Percentiles rank a stretch among this genome's conserved stretches.
phyloP scores from a whole-genome alignment of 2,329 filamentous ascomycete species.

The Phoma herbarum region DNA sequence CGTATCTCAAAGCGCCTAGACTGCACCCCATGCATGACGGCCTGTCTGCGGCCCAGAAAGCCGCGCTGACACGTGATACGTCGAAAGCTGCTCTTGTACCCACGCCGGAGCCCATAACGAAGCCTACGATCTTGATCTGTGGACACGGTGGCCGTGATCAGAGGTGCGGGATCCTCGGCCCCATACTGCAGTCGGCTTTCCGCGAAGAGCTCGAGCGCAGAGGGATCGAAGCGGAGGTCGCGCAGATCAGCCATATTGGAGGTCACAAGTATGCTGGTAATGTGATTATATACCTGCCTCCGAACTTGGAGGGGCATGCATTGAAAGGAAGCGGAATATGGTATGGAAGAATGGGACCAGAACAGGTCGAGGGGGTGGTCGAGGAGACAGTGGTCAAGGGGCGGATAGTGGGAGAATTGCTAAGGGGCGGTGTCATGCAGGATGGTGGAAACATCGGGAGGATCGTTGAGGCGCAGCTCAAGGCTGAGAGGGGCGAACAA shows the following conservation, averaged over 20 bases:
- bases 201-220: conserved; percentile 62
- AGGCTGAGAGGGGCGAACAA: conserved; percentile 34
- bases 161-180: conserved; percentile 83
- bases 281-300: conserved; percentile 81
- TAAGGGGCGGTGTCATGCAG: conserved; percentile 70
- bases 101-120: conserved; percentile 59
- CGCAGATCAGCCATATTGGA: conserved; percentile 79
- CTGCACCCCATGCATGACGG: conserved; percentile 68
- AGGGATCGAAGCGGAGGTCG: conserved; percentile 68
- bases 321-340: conserved; percentile 78
- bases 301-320: conserved; percentile 58
- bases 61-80: conserved; percentile 57
- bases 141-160: conserved; percentile 84
- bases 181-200: conserved; percentile 76
- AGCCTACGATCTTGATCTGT: conserved; percentile 75
- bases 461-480: conserved; percentile 46
- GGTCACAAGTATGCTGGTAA: conserved; percentile 90
- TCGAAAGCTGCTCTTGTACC: conserved; percentile 58
- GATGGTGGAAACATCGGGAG: conserved; percentile 40
- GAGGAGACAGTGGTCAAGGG: conserved; percentile 74
- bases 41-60: conserved; percentile 64
- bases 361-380: conserved; percentile 79
- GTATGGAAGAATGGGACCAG: conserved; percentile 81
- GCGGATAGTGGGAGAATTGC: conserved; percentile 73
- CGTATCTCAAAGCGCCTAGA: conserved; percentile 69